Evolutionary conservation across 257 asterid genomes (phyloP).

Genomic region (Plantago ovata): DNA sequence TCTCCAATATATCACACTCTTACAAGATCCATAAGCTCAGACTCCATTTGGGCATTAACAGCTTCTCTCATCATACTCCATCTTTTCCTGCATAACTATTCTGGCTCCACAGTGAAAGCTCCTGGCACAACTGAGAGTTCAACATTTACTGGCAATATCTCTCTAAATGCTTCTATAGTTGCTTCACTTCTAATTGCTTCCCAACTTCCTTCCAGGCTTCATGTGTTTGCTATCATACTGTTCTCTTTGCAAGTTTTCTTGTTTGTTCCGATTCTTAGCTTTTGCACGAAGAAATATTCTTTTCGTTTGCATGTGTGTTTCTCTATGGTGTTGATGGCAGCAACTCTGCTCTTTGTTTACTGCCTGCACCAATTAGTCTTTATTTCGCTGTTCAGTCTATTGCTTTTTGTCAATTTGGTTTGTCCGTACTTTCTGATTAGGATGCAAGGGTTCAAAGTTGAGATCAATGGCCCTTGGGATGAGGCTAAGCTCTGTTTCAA

Average conservation of each 20-base stretch:
- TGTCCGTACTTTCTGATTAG: slow-evolving; percentile 93
- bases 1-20: slow-evolving; percentile 87
- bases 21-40: slow-evolving; percentile 84
- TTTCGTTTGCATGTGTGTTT: slow-evolving; percentile 62
- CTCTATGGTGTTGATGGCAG: slow-evolving; percentile 52
- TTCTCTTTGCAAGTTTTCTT: slow-evolving; percentile 91
- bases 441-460: slow-evolving; percentile 86
- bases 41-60: slow-evolving; percentile 89
- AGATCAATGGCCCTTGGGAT: slow-evolving; percentile 97
- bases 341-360: slow-evolving; percentile 47
- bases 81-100: slow-evolving; percentile 46
- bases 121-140: slow-evolving; percentile 64
- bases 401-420: slow-evolving; percentile 68
- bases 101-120: slow-evolving; percentile 33
- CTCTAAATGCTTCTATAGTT: slow-evolving; percentile 76
- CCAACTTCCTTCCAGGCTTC: slow-evolving; percentile 82
- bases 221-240: slow-evolving; percentile 74
- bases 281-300: slow-evolving; percentile 68
- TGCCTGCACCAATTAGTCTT: slow-evolving; percentile 59
- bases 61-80: slow-evolving; percentile 51
- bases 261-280: slow-evolving; percentile 80
- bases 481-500: slow-evolving; percentile 92
- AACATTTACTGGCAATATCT: slow-evolving; percentile 37
- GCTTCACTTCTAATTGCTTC: slow-evolving; percentile 93
- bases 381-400: slow-evolving; percentile 43